Base-by-base conservation (phyloP, 306 rosid species). In the Corylus americana region DNA sequence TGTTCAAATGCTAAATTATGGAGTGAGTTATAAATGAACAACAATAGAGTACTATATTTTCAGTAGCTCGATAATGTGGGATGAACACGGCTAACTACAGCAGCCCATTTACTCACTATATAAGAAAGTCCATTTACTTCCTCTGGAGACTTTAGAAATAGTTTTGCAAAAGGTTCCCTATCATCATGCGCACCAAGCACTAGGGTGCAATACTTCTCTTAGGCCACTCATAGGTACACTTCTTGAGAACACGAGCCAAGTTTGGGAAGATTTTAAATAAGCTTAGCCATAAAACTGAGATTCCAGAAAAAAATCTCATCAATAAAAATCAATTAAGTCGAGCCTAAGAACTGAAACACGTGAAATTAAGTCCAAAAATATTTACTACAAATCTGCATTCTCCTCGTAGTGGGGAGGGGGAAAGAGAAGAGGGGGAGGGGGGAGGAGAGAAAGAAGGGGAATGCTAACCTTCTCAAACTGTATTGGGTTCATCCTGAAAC, bases 401-500 rank as follows among this genome's bases (percentile, higher is more conserved):
- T 22, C 64, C 64, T 58, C 29, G 16, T 17, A 22, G 16, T 20
- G 6, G 66, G 31, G 12, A 59, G 29, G 11, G 35, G 35, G 16
- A 22, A 20, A 58, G 64, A 20, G 14, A n/a, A 20, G 5, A 10
- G 64, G 18, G 22, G 11, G 64, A 22, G 31, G 11, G 64, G 18
- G 20, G 0, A 16, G 7, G n/a, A 53, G 7, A 42, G 45, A 42
- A 5, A 42, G 7, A 5, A 59, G 13, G 66, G 4, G 29, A 42
- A 42, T 7, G 17, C 66, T 22, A 29, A 95, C 98, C 97, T 95
- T 95, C 81, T 95, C 99, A 66, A 95, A 95, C 70, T 89, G 98
- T 85, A 95, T 70, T n/a, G 99, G 99, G 70, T 88, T 95, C 99
- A 95, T 93, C 88, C 92, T 88, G 89, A 89, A 93, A 48, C 87